Evolutionary conservation across 306 rosid species (phyloP).

Genomic region (Begonia peltatifolia): DNA sequence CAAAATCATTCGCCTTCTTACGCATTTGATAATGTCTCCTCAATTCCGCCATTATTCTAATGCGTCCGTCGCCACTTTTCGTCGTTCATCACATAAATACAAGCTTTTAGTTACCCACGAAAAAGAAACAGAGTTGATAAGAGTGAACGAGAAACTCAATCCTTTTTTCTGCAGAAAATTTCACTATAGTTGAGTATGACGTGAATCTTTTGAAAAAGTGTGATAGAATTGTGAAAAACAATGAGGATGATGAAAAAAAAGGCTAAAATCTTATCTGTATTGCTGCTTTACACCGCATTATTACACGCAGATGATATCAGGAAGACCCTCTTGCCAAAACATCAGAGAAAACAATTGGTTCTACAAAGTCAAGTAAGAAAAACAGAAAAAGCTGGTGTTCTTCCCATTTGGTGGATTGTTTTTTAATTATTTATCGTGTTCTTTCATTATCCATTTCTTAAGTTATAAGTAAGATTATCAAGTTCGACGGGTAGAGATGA

Average conservation of each 20-base stretch:
- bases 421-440: too few species aligned
- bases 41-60: too few species aligned
- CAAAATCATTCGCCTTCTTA: too few species aligned
- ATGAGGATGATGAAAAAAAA: neutral
- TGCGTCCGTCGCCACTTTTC: neutral
- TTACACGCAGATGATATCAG: neutral
- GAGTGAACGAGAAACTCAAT: neutral
- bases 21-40: too few species aligned
- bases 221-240: neutral
- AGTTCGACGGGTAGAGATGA: too few species aligned
- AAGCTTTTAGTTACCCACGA: neutral
- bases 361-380: too few species aligned
- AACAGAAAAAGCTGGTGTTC: too few species aligned
- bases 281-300: neutral
- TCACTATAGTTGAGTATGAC: neutral
- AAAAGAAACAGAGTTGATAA: neutral
- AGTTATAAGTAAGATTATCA: too few species aligned
- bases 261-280: constrained; percentile 10
- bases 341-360: too few species aligned
- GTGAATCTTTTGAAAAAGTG: neutral
- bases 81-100: neutral
- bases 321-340: too few species aligned
- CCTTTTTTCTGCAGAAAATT: neutral
- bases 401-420: too few species aligned
- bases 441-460: too few species aligned